These are phyloP conservation scores for Kalmusia sp. DNA, from an alignment of 2,329 filamentous ascomycete genomes.

Conservation along the genomic window DNA sequence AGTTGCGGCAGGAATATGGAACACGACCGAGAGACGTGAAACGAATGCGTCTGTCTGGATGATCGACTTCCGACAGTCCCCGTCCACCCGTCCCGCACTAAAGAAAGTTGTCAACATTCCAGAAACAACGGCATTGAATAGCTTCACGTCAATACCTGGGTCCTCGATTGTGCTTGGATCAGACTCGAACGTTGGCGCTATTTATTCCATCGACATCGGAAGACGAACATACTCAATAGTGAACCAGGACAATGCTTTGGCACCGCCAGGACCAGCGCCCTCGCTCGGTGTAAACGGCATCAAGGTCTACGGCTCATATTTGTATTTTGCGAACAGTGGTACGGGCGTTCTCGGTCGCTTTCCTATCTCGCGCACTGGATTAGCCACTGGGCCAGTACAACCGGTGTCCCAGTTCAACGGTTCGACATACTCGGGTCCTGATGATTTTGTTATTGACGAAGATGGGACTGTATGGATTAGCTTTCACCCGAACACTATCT, in stretches of 20 bases:
- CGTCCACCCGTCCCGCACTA: not conserved
- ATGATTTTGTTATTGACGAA: constrained; percentile 12
- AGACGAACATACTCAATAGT: not conserved
- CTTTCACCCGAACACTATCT: constrained; percentile 1
- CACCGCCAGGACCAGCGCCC: not conserved
- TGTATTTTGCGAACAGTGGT: constrained; percentile 7
- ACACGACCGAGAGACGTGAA: not conserved
- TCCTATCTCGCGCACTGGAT: not conserved
- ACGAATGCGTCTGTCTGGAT: constrained; percentile 4
- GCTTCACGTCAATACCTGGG: constrained; percentile 1
- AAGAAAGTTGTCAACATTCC: not conserved
- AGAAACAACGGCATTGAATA: constrained; percentile 2
- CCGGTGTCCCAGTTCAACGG: not conserved
- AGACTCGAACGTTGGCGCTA: constrained; percentile 2
- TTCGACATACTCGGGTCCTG: not conserved
- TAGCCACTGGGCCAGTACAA: constrained; percentile 1
- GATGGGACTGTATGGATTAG: constrained; percentile 7
- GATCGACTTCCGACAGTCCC: not conserved
- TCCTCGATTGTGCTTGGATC: constrained; percentile 2
- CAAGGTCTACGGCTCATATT: not conserved
- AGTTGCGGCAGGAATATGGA: constrained; percentile 6
- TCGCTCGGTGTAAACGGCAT: constrained; percentile 9
- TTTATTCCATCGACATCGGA: constrained; percentile 4
- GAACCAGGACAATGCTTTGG: constrained; percentile 1
- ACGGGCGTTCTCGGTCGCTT: constrained; percentile 6